Evolutionary conservation across 345 rosid genomes (phyloP).

Genomic region (Nasturtium officinale): DNA sequence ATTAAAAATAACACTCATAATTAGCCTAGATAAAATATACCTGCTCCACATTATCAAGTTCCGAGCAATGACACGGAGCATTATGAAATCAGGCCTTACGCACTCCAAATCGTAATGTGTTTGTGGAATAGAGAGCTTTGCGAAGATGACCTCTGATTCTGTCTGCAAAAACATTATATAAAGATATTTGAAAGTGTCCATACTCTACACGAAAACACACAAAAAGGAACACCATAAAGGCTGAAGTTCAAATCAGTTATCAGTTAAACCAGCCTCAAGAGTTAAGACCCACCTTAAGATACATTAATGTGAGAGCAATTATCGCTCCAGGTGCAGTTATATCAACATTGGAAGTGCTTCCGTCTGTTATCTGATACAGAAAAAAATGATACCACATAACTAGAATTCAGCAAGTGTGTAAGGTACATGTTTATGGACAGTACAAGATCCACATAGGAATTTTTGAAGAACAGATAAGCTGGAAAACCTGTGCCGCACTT

Average conservation of each 20-base stretch:
- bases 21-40: slow-evolving; percentile 43
- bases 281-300: slow-evolving; percentile 67
- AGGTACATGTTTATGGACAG: slow-evolving; percentile 5
- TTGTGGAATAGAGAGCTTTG: slow-evolving; percentile 83
- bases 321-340: slow-evolving; percentile 97
- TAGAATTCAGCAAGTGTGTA: slow-evolving; percentile 21
- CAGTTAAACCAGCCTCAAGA: slow-evolving; percentile 25
- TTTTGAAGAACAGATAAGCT: slow-evolving; percentile 29
- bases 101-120: slow-evolving; percentile 81
- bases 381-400: slow-evolving; percentile 7
- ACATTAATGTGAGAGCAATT: slow-evolving; percentile 89
- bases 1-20: slow-evolving; percentile 27
- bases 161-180: slow-evolving; percentile 57
- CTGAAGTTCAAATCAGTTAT: slow-evolving; percentile 24
- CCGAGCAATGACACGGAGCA: slow-evolving; percentile 98
- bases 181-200: slow-evolving; percentile 25
- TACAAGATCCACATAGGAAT: slow-evolving; percentile 22
- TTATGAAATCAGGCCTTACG: slow-evolving; percentile 94
- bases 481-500: slow-evolving; percentile 72
- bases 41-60: slow-evolving; percentile 97
- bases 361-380: slow-evolving; percentile 76
- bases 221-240: background rate
- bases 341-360: slow-evolving; percentile 74
- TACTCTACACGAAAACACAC: slow-evolving; percentile 17
- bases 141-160: slow-evolving; percentile 72